Base-by-base conservation (phyloP, 2,329 filamentous ascomycete species). In the Cladophialophora immunda region DNA sequence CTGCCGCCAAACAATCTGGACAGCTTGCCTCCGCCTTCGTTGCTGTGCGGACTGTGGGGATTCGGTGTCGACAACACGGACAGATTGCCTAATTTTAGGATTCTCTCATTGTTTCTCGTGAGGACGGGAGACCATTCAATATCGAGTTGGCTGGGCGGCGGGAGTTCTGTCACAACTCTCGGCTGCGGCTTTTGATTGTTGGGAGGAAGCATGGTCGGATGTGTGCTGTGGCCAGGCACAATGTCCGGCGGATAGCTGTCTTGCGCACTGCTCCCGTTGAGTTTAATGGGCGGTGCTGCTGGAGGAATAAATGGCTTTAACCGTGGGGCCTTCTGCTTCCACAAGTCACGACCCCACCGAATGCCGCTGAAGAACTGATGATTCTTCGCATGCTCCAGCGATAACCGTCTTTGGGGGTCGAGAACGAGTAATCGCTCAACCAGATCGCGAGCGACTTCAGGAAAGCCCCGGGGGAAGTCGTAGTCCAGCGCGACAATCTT, bases 41-140 rank as follows among this genome's bases (percentile, higher is more conserved):
- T 93, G 38, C 89, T 87, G 62, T 89, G 89, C 0, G 91, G 88
- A 68, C 89, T 92, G 75, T 92, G 91, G 9, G 91, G 86, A 61
- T 93, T 85, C 9, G 94, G 91, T 2, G 92, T 88, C 5, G 92
- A 91, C 45, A 92, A 85, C 7, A 99, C 94, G 78, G 93, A 87
- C 70, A 97, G 82, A 74, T 99, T 97, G 1, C 95, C 95, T 25
- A 99, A 84, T 78, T 97, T 97, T 69, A 99, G 79, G 72, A 99
- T 99, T 38, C 95, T 88, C 79, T 99, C 95, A 75, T 98, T 97
- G 67, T 89, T 90, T 74, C 90, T 89, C 9, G 92, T 97, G 63
- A 99, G 83, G 4, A 99, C 94, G 0, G 95, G 95, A 0, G 94
- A 97, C 95, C 95, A 99, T 79, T 99, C 95, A 65, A 99, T 97